These are phyloP conservation scores for Cyclaneusma minus DNA, from an alignment of 2,329 filamentous ascomycete species.

Conservation along the genomic window DNA sequence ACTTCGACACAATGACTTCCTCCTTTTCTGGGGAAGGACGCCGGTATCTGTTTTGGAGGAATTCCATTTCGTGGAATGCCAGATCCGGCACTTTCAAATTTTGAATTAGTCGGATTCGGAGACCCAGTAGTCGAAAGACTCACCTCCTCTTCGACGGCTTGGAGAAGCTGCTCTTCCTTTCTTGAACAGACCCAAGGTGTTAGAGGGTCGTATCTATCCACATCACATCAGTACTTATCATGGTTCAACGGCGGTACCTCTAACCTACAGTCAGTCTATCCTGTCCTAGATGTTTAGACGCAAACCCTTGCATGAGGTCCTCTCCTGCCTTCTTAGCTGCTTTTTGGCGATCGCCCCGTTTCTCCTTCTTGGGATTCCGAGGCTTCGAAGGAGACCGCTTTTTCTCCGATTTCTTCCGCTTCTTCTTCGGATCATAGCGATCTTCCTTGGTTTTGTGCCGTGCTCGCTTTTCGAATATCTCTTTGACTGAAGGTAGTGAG, in stretches of 20 bases:
- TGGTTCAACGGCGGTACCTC: not conserved
- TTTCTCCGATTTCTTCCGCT: slow-evolving; percentile 14
- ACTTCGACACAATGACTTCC: slow-evolving; percentile 15
- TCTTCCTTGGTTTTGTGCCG: slow-evolving; percentile 40
- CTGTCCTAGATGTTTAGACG: slow-evolving; percentile 34
- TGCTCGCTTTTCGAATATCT: slow-evolving; percentile 26
- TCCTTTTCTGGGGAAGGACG: slow-evolving; percentile 9
- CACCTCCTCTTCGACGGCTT: slow-evolving; percentile 21
- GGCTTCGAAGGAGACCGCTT: slow-evolving; percentile 17
- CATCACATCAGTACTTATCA: slow-evolving; percentile 2
- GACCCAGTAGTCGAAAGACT: slow-evolving; percentile 8
- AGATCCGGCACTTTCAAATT: slow-evolving; percentile 30
- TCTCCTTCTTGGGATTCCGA: slow-evolving; percentile 8
- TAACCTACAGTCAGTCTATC: slow-evolving; percentile 34
- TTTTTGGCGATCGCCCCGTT: slow-evolving; percentile 7
- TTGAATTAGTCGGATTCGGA: slow-evolving; percentile 1
- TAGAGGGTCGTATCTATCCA: slow-evolving; percentile 21
- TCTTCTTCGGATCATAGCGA: slow-evolving; percentile 33
- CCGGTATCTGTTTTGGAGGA: slow-evolving; percentile 20
- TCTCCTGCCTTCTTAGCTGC: slow-evolving; percentile 15
- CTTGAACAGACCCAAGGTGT: slow-evolving; percentile 27
- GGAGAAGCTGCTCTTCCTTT: slow-evolving; percentile 25
- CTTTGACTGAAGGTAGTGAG: not conserved
- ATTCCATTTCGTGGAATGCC: slow-evolving; percentile 34
- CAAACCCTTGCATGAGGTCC: slow-evolving; percentile 39